These are phyloP conservation scores for Epichloe elymi DNA, from an alignment of 2,329 filamentous ascomycete genomes.

Conservation along the genomic window DNA sequence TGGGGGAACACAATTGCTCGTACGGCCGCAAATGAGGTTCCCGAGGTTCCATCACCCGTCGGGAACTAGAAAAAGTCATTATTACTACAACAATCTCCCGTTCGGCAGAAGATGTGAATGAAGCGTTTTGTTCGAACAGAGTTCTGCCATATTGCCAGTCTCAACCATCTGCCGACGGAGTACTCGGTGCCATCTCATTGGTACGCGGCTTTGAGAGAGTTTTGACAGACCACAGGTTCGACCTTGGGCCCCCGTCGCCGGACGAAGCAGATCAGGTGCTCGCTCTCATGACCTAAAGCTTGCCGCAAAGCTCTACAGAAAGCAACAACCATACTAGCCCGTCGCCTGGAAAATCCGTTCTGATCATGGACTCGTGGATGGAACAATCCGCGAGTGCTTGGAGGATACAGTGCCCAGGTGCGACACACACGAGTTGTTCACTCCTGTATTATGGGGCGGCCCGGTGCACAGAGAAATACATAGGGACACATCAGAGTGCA, in stretches of 20 bases:
- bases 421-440: not conserved
- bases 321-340: not conserved
- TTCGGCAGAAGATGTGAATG: not conserved
- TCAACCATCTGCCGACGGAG: not conserved
- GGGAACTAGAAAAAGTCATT: not conserved
- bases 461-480: not conserved
- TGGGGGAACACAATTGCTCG: not conserved
- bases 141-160: not conserved
- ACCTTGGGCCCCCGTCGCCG: not conserved
- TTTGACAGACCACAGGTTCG: too few relatives aligned
- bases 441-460: not conserved
- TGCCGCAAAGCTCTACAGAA: not conserved
- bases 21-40: not conserved
- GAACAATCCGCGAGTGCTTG: not conserved
- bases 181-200: not conserved
- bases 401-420: not conserved
- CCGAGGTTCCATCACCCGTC: not conserved
- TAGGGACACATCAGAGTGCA: slow-evolving; percentile 1
- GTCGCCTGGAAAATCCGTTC: too few relatives aligned
- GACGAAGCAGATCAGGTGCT: not conserved
- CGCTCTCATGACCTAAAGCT: not conserved
- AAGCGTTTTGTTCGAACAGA: not conserved
- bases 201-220: too few relatives aligned
- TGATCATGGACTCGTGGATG: not conserved
- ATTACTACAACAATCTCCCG: not conserved